Base-by-base conservation (phyloP, 257 asterid species). In the Oldenlandia corymbosa region DNA sequence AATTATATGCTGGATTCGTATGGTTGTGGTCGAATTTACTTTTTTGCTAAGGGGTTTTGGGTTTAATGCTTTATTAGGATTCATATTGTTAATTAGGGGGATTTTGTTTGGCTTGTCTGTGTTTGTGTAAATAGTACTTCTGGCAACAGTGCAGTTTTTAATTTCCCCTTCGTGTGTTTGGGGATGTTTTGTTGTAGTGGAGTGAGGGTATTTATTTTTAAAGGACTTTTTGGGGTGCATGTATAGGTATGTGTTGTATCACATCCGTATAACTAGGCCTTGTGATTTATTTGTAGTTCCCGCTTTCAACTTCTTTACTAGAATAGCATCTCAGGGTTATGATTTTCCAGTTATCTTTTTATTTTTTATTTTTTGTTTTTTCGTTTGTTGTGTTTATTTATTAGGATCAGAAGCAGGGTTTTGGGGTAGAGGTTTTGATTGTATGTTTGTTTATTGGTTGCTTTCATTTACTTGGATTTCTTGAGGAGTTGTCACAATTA, bases 31-130 rank as follows among this genome's bases (percentile, higher is more conserved):
- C 24, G 42, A 36, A 51, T 64, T 18, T 27, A 16, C n/a, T 13
- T 49, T 12, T 36, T 5, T 34, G 26, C 45, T 20, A 10, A 21
- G 20, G 60, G 62, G 41, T 43, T 67, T 72, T 52, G 68, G 58
- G 55, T 55, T 60, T 65, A 26, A 31, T 65, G 55, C 8, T 49
- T n/a, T n/a, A 43, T 58, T 18, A 49, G 32, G 24, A 32, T 55
- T 60, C 5, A 24, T 50, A 5, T 24, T 48, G 60, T 41, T 59
- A 18, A 18, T n/a, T 37, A 37, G 8, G 39, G 48, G 24, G 58
- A 24, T 42, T 54, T 20, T 32, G 6, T 18, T 27, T 28, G n/a
- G n/a, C n/a, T n/a, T n/a, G n/a, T n/a, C n/a, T 17, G 21, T 46
- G 45, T 3, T 51, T 20, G 8, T 20, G 14, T 6, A 21, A 17